These are phyloP conservation scores for Raphanus hybrid DNA, from an alignment of 441 rosid species.

Conservation along the genomic window DNA sequence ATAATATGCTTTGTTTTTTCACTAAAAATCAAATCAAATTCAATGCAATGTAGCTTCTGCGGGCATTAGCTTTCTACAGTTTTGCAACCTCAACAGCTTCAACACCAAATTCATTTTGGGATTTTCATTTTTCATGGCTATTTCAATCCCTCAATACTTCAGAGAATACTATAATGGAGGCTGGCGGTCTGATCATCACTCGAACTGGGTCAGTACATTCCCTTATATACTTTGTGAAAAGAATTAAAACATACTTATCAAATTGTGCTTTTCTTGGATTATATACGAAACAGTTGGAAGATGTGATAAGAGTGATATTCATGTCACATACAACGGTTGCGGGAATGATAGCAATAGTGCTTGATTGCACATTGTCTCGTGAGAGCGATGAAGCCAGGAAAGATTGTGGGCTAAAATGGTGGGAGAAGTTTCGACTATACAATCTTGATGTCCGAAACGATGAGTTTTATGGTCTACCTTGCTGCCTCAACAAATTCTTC, in stretches of 20 bases:
- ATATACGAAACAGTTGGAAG: conserved; percentile 49
- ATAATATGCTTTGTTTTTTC: no score
- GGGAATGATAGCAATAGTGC: conserved; percentile 50
- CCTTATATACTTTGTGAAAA: conserved; percentile 43
- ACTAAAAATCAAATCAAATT: no score
- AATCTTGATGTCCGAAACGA: conserved; percentile 71
- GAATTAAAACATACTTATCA: not conserved
- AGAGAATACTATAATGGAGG: conserved; percentile 54
- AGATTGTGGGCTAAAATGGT: conserved; percentile 73
- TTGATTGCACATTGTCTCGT: conserved; percentile 58
- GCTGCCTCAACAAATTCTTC: conserved; percentile 59
- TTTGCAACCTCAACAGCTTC: no score
- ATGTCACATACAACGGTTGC: conserved; percentile 66
- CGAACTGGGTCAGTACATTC: conserved; percentile 40
- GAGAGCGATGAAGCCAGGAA: conserved; percentile 51
- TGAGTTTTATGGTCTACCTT: conserved; percentile 71
- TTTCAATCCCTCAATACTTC: conserved; percentile 74
- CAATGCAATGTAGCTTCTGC: no score
- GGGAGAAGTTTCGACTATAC: conserved; percentile 68
- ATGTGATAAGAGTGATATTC: conserved; percentile 62
- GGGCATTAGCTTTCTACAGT: no score
- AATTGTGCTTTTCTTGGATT: not conserved
- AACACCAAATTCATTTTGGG: conserved; percentile 39
- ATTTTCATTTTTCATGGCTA: conserved; percentile 72
- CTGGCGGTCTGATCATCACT: conserved; percentile 38